Base-by-base conservation (phyloP, 2,329 filamentous ascomycete species). In the Epichloe typhina region DNA sequence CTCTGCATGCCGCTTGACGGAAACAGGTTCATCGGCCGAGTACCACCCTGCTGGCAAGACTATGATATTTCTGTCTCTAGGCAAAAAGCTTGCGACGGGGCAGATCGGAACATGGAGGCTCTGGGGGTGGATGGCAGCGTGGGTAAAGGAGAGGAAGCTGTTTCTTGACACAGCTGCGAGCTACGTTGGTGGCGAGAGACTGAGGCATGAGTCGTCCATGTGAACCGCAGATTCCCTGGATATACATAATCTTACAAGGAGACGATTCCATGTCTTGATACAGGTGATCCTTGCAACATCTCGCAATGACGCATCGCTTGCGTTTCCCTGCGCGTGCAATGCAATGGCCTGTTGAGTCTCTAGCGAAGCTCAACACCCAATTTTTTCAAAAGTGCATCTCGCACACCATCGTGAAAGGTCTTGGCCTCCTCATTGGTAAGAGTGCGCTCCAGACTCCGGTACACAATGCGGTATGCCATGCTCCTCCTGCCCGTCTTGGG, bases 381-480 rank as follows among this genome's bases (percentile, higher is more conserved):
- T 58, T 80, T 79, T 53, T 77, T 70, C 3, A 86, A 82, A 55
- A 97, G 69, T 56, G 78, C 75, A 54, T 70, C 61, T 41, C 75
- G 72, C 43, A 97, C 83, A 57, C 73, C 66, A 47, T 81, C 73
- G 65, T 98, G 91, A 62, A 95, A 68, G 42, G 72, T 67, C 63
- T 94, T 94, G 11, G 82, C 79, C 72, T 95, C 87, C 37, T 78
- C 73, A 59, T 89, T 93, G 9, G 85, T 95, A 65, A 98, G 70
- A 2, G 91, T 98, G 62, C 86, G 79, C 72, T 96, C 91, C 58
- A 95, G 70, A 66, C 89, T 95, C 56, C 93, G 80, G 70, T 98
- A 98, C 64, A 91, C 91, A 67, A 97, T 84, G 55, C 90, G 78
- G 67, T 96, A 98, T 68, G 88, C 95, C 71, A 93, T 69, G 70